A percentile compares a stretch with the other conserved stretches of the same genome.
Conservation (phyloP, 2,329 filamentous ascomycete genomes). For the Fusarium scirpi region DNA sequence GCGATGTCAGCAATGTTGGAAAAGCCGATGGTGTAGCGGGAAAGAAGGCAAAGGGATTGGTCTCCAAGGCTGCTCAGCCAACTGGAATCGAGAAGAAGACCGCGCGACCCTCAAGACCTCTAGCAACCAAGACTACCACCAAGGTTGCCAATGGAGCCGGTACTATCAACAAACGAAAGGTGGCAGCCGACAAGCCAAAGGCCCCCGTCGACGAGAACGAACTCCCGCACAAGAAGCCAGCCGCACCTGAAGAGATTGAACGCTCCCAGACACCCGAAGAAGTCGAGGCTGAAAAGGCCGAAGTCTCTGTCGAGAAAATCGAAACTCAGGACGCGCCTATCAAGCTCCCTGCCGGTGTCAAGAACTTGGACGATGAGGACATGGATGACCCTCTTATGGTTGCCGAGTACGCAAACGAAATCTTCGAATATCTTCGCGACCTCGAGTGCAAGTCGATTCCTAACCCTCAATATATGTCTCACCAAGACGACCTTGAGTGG, state of each 20-base stretch:
- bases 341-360: slow-evolving; percentile 51
- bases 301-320: slow-evolving; percentile 24
- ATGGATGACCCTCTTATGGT: slow-evolving; percentile 96
- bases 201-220: slow-evolving; percentile 71
- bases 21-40: slow-evolving; percentile 78
- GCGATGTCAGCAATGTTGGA: slow-evolving; percentile 94
- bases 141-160: slow-evolving; percentile 77
- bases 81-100: slow-evolving; percentile 81
- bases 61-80: slow-evolving; percentile 84
- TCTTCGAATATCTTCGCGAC: slow-evolving; percentile 94
- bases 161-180: slow-evolving; percentile 78
- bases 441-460: slow-evolving; percentile 83
- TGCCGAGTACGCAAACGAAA: slow-evolving; percentile 95
- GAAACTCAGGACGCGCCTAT: slow-evolving; percentile 24
- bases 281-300: slow-evolving; percentile 21
- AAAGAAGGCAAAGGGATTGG: slow-evolving; percentile 80
- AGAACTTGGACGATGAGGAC: slow-evolving; percentile 87
- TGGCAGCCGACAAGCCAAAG: slow-evolving; percentile 68
- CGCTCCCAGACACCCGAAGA: slow-evolving; percentile 56
- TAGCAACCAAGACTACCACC: slow-evolving; percentile 73
- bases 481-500: slow-evolving; percentile 96
- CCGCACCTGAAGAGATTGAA: slow-evolving; percentile 54
- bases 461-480: slow-evolving; percentile 94
- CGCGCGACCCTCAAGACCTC: slow-evolving; percentile 70
- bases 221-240: slow-evolving; percentile 75